Base-by-base conservation (phyloP, 2,329 filamentous ascomycete genomes). In the Hysterium pulicare region DNA sequence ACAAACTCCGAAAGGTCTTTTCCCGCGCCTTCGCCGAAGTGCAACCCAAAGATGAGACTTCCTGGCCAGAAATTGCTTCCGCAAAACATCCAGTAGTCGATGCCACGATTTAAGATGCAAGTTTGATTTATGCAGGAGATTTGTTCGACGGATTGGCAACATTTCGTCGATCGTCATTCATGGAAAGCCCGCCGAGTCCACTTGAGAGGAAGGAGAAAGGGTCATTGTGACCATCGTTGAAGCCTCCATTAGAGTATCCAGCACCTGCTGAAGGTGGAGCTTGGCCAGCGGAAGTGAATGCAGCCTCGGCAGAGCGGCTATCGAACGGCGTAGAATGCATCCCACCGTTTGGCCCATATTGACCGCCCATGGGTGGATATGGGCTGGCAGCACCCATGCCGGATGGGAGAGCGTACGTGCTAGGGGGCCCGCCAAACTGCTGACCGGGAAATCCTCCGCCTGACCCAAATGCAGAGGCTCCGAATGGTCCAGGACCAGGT, bases 311-410 rank as follows among this genome's bases (percentile, higher is more conserved):
- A 49, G 89, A 87, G 49, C 90, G 87, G 73, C 90, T 94, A 63
- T 95, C 90, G 61, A 98, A 97, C 10, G 89, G 87, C 32, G 86
- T 86, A 19, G 87, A 86, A 68, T 93, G 89, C 55, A 89, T 84
- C 40, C 84, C 82, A 30, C 84, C 86, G 42, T 83, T 83, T 33
- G 86, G 84, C 45, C 83, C 83, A 55, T 83, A 95, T 57, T 90
- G 86, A 28, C 85, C 87, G 32, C 62, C 64, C 70, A 96, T 81
- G 2, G 87, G 76, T 40, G 87, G 86, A 60, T 95, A 96, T 2
- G 83, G 83, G 43, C 83, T 85, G 26, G 87, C 84, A 45, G 84
- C 89, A 50, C 84, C 86, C 33, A 96, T 79, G 21, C 88, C 89
- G 3, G 89, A 91, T 22, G 90, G 91, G 47, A 97, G 77, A 41